Evolutionary conservation across 1,139 yeast species (phyloP).

Genomic region (Suhomyces panamericanus): DNA sequence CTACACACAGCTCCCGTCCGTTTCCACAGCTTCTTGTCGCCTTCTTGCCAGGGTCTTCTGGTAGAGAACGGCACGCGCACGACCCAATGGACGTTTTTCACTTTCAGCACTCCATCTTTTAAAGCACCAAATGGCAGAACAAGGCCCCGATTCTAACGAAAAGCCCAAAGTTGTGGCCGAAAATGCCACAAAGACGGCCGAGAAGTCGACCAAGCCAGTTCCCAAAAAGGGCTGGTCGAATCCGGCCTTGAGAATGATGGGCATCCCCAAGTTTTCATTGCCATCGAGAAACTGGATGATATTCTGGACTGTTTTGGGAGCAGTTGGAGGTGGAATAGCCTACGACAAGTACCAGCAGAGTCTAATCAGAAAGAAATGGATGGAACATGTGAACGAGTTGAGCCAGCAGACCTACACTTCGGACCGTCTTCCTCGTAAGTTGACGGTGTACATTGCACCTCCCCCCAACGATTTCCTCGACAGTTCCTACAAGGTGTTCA

Average conservation of each 20-base stretch:
- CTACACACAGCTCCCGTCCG: too few relatives aligned
- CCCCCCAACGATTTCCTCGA: slow-evolving; percentile 94
- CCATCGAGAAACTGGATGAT: slow-evolving; percentile 95
- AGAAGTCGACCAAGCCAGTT: slow-evolving; percentile 1
- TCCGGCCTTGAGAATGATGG: slow-evolving; percentile 89
- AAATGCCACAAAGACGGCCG: slow-evolving; percentile 1
- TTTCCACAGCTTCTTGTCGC: too few relatives aligned
- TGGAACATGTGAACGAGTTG: slow-evolving; percentile 55
- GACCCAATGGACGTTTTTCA: slow-evolving; percentile 2
- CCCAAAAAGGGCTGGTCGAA: slow-evolving; percentile 61
- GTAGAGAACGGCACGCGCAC: not conserved
- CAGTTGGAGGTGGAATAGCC: slow-evolving; percentile 67
- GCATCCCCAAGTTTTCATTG: slow-evolving; percentile 70
- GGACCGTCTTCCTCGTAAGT: slow-evolving; percentile 63
- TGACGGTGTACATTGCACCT: slow-evolving; percentile 86
- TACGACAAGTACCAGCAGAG: slow-evolving; percentile 80
- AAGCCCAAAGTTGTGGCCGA: slow-evolving; percentile 4
- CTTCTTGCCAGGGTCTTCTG: not conserved
- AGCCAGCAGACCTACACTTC: slow-evolving; percentile 41
- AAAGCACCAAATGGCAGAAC: slow-evolving; percentile 1
- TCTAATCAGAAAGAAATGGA: slow-evolving; percentile 64
- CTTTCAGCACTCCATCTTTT: not conserved
- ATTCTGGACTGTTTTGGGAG: slow-evolving; percentile 73
- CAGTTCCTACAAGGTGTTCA: slow-evolving; percentile 70
- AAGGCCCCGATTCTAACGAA: not conserved